Percentiles rank a stretch among this genome's conserved stretches.
These are phyloP conservation scores for Mycena rebaudengoi DNA, from an alignment of 768 basidiomycete genomes.

Conservation along the genomic window DNA sequence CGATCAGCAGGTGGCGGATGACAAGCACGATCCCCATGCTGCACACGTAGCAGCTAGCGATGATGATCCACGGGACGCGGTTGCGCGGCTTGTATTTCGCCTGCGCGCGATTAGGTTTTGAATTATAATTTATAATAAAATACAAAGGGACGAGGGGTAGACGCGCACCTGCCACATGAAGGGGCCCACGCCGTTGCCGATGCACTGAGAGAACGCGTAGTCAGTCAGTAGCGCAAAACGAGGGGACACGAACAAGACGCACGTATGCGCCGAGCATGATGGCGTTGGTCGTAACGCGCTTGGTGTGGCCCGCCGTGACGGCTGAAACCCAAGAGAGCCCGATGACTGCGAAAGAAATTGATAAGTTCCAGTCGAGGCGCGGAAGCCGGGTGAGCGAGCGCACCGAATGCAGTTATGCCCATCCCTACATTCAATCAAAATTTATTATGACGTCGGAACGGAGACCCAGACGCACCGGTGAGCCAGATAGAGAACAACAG, in stretches of 20 bases:
- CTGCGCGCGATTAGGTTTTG: background rate
- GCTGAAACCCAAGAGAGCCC: constrained; percentile 57
- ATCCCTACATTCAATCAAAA: constrained; percentile 26
- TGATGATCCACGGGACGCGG: constrained; percentile 80
- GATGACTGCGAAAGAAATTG: constrained; percentile 44
- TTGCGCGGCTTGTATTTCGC: constrained; percentile 73
- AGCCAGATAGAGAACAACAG: constrained; percentile 54
- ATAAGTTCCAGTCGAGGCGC: background rate
- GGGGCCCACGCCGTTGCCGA: constrained; percentile 73
- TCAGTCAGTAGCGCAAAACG: constrained; percentile 21
- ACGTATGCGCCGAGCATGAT: constrained; percentile 27
- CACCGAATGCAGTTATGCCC: constrained; percentile 8
- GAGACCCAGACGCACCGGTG: constrained; percentile 18
- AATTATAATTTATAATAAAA: background rate
- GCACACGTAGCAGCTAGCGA: constrained; percentile 66
- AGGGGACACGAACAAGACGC: background rate
- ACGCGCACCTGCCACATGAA: constrained; percentile 71
- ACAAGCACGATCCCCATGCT: constrained; percentile 57
- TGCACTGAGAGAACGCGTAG: constrained; percentile 36
- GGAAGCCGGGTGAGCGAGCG: no score
- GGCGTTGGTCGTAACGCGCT: constrained; percentile 24
- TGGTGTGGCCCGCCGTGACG: constrained; percentile 58
- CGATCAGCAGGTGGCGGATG: constrained; percentile 61
- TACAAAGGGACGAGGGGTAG: no score
- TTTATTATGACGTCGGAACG: no score